Base-by-base conservation (phyloP, 2,329 filamentous ascomycete genomes). In the Boeremia exigua region DNA sequence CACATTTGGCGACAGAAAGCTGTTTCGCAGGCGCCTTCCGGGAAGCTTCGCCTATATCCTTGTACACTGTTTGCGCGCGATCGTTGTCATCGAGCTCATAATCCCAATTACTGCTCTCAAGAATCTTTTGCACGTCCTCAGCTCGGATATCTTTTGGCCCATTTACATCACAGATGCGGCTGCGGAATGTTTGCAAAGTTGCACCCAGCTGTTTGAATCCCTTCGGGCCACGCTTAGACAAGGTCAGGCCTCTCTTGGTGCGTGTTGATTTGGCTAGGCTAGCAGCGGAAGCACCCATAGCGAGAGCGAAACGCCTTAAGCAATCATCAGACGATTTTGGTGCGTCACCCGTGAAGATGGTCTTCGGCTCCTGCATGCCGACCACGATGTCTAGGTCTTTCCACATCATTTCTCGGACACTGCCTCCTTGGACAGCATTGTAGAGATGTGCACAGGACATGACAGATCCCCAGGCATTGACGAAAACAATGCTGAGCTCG, bases 391-490 rank as follows among this genome's bases (percentile, higher is more conserved):
- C 74, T 74, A 82, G 78, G 58, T 82, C 79, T 1, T 48, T 43
- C 79, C 80, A 81, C 3, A 12, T 6, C 1, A 19, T 48, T 0
- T 47, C 3, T 0, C 77, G 23, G 1, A 75, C 47, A 2, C 66
- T 65, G 47, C 78, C 72, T 11, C 67, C 15, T 6, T 38, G 14
- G 1, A 77, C 47, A 1, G 79, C 78, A 44, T 79, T 77, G 65
- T 81, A 81, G 1, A 82, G 59, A 42, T 83, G 80, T 1, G 56
- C 59, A 0, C 70, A 59, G 40, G 69, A 76, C 10, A 72, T 58
- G 10, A 80, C 67, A 0, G 78, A 76, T 1, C 77, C 76, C 74
- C 74, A 81, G 1, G 73, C 73, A 42, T 76, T 74, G 9, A 62
- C 66, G 14, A 79, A 69, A 0, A 48, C 40, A 10, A 79, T 58